phyloP scores from a whole-genome alignment of 2,329 filamentous ascomycete genomes.

The Alternaria panax region DNA sequence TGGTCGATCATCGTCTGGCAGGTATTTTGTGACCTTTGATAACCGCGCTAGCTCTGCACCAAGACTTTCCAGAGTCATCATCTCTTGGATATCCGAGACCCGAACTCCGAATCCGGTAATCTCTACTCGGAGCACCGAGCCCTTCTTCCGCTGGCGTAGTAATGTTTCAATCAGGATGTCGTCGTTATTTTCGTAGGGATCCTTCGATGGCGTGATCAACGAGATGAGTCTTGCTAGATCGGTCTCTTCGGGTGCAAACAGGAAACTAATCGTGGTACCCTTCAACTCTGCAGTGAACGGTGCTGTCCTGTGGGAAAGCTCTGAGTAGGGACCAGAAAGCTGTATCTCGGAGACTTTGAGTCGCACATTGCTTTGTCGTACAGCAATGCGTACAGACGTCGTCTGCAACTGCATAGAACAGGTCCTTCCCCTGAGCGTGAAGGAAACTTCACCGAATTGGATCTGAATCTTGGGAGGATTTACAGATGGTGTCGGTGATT shows the following conservation, averaged over 20 bases:
- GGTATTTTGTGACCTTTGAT: slow-evolving; percentile 88
- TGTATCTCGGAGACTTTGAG: slow-evolving; percentile 78
- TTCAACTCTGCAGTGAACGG: slow-evolving; percentile 69
- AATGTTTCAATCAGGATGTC: slow-evolving; percentile 95
- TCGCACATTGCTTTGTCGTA: slow-evolving; percentile 74
- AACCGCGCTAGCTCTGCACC: slow-evolving; percentile 81
- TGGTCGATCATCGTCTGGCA: slow-evolving; percentile 93
- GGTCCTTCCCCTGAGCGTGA: slow-evolving; percentile 78
- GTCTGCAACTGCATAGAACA: slow-evolving; percentile 78
- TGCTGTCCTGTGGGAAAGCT: slow-evolving; percentile 61
- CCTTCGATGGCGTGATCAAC: slow-evolving; percentile 88
- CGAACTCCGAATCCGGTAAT: slow-evolving; percentile 70
- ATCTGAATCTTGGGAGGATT: slow-evolving; percentile 71
- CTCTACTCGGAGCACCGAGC: slow-evolving; percentile 76
- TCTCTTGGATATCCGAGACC: slow-evolving; percentile 68
- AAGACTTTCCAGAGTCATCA: slow-evolving; percentile 73
- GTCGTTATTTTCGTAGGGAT: slow-evolving; percentile 87
- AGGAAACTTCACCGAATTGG: slow-evolving; percentile 76
- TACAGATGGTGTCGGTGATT: slow-evolving; percentile 22
- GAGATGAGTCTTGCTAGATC: slow-evolving; percentile 85
- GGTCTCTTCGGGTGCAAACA: slow-evolving; percentile 74
- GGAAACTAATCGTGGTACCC: slow-evolving; percentile 73
- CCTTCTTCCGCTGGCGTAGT: slow-evolving; percentile 83
- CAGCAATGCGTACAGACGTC: slow-evolving; percentile 81
- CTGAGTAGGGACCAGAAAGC: slow-evolving; percentile 73